A percentile compares a stretch with the other conserved stretches of the same genome.
Evolutionary conservation across 768 basidiomycete genomes (phyloP).

Genomic region (Auriscalpium microsporum): DNA sequence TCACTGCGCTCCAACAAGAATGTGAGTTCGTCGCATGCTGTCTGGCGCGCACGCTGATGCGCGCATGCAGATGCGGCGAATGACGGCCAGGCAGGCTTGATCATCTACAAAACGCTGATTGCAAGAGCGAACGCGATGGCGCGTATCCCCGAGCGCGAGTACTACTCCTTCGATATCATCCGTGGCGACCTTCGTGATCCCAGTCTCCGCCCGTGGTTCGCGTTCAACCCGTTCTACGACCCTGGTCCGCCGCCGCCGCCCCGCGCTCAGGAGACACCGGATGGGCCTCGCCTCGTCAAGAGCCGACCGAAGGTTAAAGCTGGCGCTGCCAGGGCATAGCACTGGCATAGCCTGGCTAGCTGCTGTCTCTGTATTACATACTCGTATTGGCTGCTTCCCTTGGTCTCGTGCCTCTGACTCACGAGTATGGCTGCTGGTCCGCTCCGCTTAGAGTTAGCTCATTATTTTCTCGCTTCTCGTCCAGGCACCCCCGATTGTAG

Average conservation of each 20-base stretch:
- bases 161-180: conserved; percentile 51
- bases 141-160: conserved; percentile 28
- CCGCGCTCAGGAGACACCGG: too few species aligned
- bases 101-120: conserved; percentile 39
- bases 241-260: conserved; percentile 60
- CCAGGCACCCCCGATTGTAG: too few species aligned
- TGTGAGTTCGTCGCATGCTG: conserved; percentile 38
- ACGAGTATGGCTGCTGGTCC: too few species aligned
- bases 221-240: conserved; percentile 61
- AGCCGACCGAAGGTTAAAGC: too few species aligned
- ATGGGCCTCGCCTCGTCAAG: too few species aligned
- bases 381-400: too few species aligned
- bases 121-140: conserved; percentile 33
- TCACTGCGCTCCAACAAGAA: conserved; percentile 41
- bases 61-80: conserved; percentile 53
- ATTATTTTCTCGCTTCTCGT: too few species aligned
- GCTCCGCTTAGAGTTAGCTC: too few species aligned
- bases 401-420: too few species aligned
- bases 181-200: conserved; percentile 38
- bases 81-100: conserved; percentile 60
- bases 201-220: conserved; percentile 34
- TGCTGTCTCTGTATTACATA: too few species aligned
- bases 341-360: too few species aligned
- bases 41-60: conserved; percentile 4
- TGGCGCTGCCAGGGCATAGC: too few species aligned